Percentiles rank a stretch among this genome's conserved stretches.
Evolutionary conservation across 257 asterid genomes (phyloP).

Genomic region (Jasminum sambac): DNA sequence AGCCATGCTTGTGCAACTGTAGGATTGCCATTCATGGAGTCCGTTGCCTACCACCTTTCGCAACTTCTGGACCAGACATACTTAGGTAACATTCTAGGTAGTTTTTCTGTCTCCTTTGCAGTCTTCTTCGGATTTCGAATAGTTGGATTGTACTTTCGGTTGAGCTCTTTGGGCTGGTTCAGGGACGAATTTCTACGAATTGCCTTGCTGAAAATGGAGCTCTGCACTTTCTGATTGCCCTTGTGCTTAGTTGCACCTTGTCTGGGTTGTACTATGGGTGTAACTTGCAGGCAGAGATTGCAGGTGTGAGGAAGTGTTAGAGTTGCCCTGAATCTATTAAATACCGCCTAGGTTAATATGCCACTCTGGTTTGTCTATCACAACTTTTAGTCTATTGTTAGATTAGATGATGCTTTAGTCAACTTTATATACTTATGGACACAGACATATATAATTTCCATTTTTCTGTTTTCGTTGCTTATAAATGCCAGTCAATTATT

Average conservation of each 20-base stretch:
- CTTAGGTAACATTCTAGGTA: neutral
- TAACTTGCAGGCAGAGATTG: neutral
- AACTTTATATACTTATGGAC: neutral
- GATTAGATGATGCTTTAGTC: neutral
- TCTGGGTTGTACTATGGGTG: neutral
- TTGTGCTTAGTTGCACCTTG: neutral
- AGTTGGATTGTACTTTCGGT: neutral
- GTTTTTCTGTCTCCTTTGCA: neutral
- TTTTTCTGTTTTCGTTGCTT: constrained; percentile 1
- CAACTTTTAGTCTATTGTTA: neutral
- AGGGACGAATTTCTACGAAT: neutral
- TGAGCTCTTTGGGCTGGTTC: neutral
- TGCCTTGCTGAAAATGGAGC: neutral
- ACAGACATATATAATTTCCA: neutral
- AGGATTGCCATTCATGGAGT: neutral
- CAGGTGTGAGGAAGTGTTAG: neutral
- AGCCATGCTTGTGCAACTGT: neutral
- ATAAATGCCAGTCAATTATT: constrained; percentile 23
- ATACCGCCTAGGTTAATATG: neutral
- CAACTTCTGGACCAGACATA: neutral
- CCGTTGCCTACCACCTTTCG: neutral
- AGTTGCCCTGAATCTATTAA: neutral
- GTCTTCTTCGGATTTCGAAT: neutral
- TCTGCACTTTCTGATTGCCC: neutral
- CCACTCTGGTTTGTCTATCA: constrained; percentile 1